Conservation (phyloP, 2,329 filamentous ascomycete genomes). For the Ophiostoma australiae region DNA sequence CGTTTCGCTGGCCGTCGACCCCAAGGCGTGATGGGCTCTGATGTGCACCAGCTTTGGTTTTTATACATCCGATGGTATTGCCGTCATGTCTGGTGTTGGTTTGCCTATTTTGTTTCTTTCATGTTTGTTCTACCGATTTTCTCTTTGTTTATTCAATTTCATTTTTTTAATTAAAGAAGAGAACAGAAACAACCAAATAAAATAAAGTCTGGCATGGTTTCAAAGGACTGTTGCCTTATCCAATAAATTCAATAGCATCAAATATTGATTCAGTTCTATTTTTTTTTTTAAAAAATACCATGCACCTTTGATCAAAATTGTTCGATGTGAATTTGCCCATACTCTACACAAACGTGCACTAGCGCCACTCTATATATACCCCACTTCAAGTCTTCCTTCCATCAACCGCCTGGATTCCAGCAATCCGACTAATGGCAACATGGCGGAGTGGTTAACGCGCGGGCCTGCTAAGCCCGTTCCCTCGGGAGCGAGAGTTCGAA, state of each 20-base stretch:
- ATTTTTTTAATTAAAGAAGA: not conserved
- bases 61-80: not conserved
- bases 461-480: conserved; percentile 25
- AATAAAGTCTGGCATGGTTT: not conserved
- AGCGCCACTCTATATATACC: not conserved
- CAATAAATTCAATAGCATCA: too few species aligned
- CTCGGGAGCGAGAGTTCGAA: conserved; percentile 25
- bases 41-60: not conserved
- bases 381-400: not conserved
- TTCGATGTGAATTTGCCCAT: not conserved
- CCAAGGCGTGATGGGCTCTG: not conserved
- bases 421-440: conserved; percentile 18
- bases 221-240: too few species aligned
- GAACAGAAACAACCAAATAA: not conserved
- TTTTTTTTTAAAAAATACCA: too few species aligned
- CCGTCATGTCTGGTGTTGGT: not conserved
- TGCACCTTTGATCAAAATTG: too few species aligned
- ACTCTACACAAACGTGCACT: not conserved
- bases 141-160: not conserved
- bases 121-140: not conserved
- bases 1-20: conserved; percentile 26
- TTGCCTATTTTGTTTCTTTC: not conserved
- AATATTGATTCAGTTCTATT: too few species aligned
- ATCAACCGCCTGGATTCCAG: conserved; percentile 2
- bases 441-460: conserved; percentile 25